Conservation (phyloP, 768 basidiomycete species). For the Inosperma sp. region DNA sequence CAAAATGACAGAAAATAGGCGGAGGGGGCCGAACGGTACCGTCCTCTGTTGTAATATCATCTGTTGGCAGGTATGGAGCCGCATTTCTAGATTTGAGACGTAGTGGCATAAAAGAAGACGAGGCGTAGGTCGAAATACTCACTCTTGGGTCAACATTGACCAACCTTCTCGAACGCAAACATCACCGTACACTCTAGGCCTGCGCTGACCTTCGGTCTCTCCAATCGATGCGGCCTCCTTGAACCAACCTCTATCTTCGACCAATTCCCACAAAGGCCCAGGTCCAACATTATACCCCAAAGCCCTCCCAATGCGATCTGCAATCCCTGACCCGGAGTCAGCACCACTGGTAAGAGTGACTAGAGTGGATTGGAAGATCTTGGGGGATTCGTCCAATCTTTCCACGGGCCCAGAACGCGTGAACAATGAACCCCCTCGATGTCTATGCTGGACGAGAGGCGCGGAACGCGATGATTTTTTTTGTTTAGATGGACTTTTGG, state of each 20-base stretch:
- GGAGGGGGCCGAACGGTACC: conserved; percentile 49
- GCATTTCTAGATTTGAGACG: conserved; percentile 44
- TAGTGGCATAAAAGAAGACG: conserved; percentile 6
- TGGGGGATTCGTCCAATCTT: conserved; percentile 49
- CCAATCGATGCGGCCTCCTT: conserved; percentile 49
- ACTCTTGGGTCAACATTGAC: conserved; percentile 46
- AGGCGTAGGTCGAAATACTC: conserved; percentile 35
- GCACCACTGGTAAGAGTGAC: conserved; percentile 52
- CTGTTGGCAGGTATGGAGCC: conserved; percentile 54
- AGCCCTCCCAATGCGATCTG: conserved; percentile 58
- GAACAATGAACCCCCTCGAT: conserved; percentile 61
- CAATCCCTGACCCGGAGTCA: conserved; percentile 43
- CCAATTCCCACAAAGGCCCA: conserved; percentile 75
- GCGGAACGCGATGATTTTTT: conserved; percentile 58
- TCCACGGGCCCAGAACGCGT: conserved; percentile 50
- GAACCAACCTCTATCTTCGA: conserved; percentile 75
- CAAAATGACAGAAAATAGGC: conserved; percentile 58
- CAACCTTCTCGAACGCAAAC: conserved; percentile 42
- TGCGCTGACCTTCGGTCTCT: conserved; percentile 44
- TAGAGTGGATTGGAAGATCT: conserved; percentile 42
- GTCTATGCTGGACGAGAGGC: conserved; percentile 68
- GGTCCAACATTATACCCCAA: conserved; percentile 72
- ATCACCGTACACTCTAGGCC: conserved; percentile 55
- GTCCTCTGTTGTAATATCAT: conserved; percentile 45
- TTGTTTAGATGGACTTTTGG: conserved; percentile 32